These are phyloP conservation scores for Nakazawaea pomicola DNA, from an alignment of 805 yeast genomes.

Conservation along the genomic window DNA sequence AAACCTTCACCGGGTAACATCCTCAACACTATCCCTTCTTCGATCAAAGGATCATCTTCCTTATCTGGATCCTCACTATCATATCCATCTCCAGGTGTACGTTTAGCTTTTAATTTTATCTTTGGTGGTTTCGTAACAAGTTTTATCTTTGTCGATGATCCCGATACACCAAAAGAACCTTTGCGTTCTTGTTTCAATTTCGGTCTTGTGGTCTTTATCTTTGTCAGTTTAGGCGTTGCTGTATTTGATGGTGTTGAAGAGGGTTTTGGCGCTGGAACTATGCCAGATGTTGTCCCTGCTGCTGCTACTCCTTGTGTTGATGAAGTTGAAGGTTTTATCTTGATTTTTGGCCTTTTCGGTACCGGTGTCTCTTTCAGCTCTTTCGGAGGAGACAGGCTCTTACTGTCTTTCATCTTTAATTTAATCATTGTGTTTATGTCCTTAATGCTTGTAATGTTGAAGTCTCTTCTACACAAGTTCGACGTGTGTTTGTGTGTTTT, in stretches of 20 bases:
- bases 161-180: too few species aligned
- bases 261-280: too few species aligned
- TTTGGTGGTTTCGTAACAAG: slow-evolving; percentile 31
- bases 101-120: slow-evolving; percentile 49
- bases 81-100: slow-evolving; percentile 91
- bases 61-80: slow-evolving; percentile 95
- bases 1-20: slow-evolving; percentile 60
- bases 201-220: too few species aligned
- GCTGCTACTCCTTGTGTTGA: neutral
- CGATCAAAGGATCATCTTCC: slow-evolving; percentile 91
- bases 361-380: slow-evolving; percentile 19
- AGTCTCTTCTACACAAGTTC: too few species aligned
- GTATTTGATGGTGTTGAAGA: too few species aligned
- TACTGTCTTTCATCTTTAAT: slow-evolving; percentile 19
- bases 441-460: too few species aligned
- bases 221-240: too few species aligned
- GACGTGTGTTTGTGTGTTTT: too few species aligned
- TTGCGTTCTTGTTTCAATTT: too few species aligned
- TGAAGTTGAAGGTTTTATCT: slow-evolving; percentile 20
- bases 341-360: slow-evolving; percentile 23
- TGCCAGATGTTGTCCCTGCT: neutral
- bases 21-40: slow-evolving; percentile 78
- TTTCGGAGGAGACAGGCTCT: too few species aligned
- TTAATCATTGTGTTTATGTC: too few species aligned
- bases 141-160: slow-evolving; percentile 7